A percentile compares a stretch with the other conserved stretches of the same genome.
Conservation (phyloP, 352 stramenopile species). For the Hyaloperonospora brassicae region DNA sequence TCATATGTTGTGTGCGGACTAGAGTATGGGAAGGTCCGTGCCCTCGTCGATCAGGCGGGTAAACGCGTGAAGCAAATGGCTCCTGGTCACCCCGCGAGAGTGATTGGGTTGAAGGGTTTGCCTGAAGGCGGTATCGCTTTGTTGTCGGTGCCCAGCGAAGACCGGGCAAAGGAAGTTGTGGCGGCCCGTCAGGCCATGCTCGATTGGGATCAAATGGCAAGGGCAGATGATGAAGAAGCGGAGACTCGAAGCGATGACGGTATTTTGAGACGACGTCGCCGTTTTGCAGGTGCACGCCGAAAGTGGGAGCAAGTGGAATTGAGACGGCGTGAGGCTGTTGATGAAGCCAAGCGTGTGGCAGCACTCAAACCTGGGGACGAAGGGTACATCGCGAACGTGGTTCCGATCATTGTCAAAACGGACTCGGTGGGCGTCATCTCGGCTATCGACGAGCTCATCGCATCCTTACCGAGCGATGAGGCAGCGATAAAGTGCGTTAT, state of each 20-base stretch:
- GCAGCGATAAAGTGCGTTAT: constrained; percentile 77
- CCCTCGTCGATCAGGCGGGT: constrained; percentile 52
- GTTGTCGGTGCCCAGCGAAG: constrained; percentile 62
- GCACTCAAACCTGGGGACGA: constrained; percentile 61
- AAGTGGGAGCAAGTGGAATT: constrained; percentile 69
- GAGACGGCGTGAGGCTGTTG: constrained; percentile 49
- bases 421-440: constrained; percentile 96
- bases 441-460: constrained; percentile 84
- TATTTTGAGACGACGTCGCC: constrained; percentile 30
- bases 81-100: constrained; percentile 87
- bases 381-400: constrained; percentile 87
- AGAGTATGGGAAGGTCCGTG: constrained; percentile 90
- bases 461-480: constrained; percentile 58
- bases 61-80: constrained; percentile 86
- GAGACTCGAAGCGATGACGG: constrained; percentile 26
- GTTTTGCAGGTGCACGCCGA: constrained; percentile 40
- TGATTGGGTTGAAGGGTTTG: constrained; percentile 80
- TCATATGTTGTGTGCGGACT: constrained; percentile 93
- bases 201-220: constrained; percentile 67
- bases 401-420: constrained; percentile 97
- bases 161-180: constrained; percentile 74
- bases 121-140: constrained; percentile 73
- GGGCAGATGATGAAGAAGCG: constrained; percentile 44
- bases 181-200: constrained; percentile 60
- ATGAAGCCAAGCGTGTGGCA: constrained; percentile 65